phyloP scores from a whole-genome alignment of 805 yeast genomes.

The Teunomyces cretensis region DNA sequence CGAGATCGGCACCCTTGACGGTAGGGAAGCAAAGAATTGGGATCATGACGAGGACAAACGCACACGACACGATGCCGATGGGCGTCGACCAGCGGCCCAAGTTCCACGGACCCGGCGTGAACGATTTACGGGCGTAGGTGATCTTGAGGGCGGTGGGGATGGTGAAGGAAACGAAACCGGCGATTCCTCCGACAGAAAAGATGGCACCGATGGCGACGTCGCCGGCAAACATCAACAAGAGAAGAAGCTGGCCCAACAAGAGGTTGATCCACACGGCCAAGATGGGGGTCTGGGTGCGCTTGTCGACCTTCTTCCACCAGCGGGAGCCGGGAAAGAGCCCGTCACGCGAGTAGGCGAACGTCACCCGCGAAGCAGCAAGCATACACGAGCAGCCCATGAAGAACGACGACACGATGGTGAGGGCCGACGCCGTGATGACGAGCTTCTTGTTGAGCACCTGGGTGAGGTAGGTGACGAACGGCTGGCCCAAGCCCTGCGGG shows the following conservation, averaged over 20 bases:
- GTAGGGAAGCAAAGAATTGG: constrained; percentile 61
- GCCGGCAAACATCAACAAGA: constrained; percentile 62
- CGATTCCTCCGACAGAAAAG: constrained; percentile 71
- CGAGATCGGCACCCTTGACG: constrained; percentile 34
- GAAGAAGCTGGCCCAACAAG: constrained; percentile 52
- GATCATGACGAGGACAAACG: constrained; percentile 54
- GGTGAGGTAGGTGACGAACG: constrained; percentile 53
- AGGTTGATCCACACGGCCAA: constrained; percentile 63
- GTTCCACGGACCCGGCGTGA: constrained; percentile 67
- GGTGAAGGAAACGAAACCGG: constrained; percentile 66
- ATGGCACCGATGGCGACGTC: constrained; percentile 67
- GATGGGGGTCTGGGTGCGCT: constrained; percentile 58
- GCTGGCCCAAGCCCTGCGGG: constrained; percentile 54
- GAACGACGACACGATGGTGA: constrained; percentile 40
- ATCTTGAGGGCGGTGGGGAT: constrained; percentile 61
- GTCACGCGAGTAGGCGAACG: constrained; percentile 68
- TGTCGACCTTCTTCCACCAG: constrained; percentile 50
- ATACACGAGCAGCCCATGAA: constrained; percentile 59
- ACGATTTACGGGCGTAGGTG: constrained; percentile 51
- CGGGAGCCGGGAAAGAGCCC: constrained; percentile 61
- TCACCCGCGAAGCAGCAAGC: constrained; percentile 66
- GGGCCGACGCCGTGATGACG: constrained; percentile 42
- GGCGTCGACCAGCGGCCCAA: constrained; percentile 54
- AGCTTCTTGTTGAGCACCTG: constrained; percentile 46
- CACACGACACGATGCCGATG: constrained; percentile 47